Evolutionary conservation across 768 basidiomycete genomes (phyloP).

Genomic region (Termitomyces sp.): DNA sequence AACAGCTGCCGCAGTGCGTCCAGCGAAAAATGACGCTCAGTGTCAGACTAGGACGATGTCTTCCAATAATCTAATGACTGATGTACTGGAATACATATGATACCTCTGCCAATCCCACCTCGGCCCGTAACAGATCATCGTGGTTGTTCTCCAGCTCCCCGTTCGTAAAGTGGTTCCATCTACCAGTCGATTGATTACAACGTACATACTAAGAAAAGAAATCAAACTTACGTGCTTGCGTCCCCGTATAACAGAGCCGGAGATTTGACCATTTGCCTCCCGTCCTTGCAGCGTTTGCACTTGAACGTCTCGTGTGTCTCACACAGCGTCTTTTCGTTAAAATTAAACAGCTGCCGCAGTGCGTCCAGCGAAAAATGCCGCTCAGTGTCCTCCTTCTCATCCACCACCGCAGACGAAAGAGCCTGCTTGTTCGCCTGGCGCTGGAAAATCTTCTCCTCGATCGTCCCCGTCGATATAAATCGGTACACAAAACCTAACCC

Average conservation of each 20-base stretch:
- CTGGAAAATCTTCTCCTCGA: constrained; percentile 99
- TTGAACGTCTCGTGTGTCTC: constrained; percentile 99
- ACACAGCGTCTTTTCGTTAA: constrained; percentile 80
- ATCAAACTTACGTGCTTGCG: constrained; percentile 81
- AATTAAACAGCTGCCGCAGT: constrained; percentile 85
- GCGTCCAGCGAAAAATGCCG: constrained; percentile 91
- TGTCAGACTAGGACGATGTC: too few species aligned
- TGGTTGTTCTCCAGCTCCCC: constrained; percentile 85
- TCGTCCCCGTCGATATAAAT: constrained; percentile 94
- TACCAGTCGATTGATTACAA: constrained; percentile 22
- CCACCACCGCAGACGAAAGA: constrained; percentile 95
- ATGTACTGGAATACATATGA: constrained; percentile 97
- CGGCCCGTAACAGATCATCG: constrained; percentile 90
- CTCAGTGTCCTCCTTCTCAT: constrained; percentile 93
- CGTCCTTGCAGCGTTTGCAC: constrained; percentile 86
- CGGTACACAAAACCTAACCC: constrained; percentile 90
- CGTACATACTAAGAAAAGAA: neutral
- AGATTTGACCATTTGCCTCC: constrained; percentile 77
- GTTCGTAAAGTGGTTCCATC: constrained; percentile 98
- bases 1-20: too few species aligned
- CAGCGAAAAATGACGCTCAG: too few species aligned
- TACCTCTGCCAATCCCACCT: constrained; percentile 76
- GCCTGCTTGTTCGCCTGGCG: constrained; percentile 95
- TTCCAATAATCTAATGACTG: constrained; percentile 53
- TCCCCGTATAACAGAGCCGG: constrained; percentile 92